A percentile compares a stretch with the other conserved stretches of the same genome.
Conservation (phyloP, 1,139 yeast genomes). For the Debaryomyces fabryi region DNA sequence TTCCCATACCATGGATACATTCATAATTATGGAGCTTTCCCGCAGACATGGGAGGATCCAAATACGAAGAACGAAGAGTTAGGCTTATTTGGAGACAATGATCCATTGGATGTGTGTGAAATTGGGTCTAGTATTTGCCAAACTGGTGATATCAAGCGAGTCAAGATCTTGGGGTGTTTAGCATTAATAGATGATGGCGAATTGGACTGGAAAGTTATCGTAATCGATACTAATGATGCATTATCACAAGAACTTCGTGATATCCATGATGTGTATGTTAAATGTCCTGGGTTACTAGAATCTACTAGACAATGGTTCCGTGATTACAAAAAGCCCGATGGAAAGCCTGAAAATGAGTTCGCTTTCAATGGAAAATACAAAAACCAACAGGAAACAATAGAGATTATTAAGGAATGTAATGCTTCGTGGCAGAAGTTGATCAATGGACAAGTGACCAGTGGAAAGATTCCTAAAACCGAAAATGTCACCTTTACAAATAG, state of each 20-base stretch:
- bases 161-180: constrained; percentile 82
- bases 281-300: constrained; percentile 79
- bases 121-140: constrained; percentile 73
- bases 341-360: constrained; percentile 83
- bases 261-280: constrained; percentile 72
- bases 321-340: constrained; percentile 88
- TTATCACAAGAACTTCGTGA: constrained; percentile 72
- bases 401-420: constrained; percentile 68
- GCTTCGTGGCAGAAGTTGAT: constrained; percentile 74
- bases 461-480: constrained; percentile 46
- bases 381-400: constrained; percentile 71
- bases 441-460: constrained; percentile 49
- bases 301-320: constrained; percentile 91
- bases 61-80: constrained; percentile 64
- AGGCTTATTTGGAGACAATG: constrained; percentile 80
- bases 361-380: constrained; percentile 85
- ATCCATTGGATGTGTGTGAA: constrained; percentile 90
- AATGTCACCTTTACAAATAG: constrained; percentile 69
- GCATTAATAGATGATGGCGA: constrained; percentile 92
- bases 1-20: constrained; percentile 92
- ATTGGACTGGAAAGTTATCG: constrained; percentile 91
- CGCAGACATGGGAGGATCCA: constrained; percentile 98
- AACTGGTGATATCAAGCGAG: constrained; percentile 80
- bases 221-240: constrained; percentile 74
- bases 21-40: constrained; percentile 97